A percentile compares a stretch with the other conserved stretches of the same genome.
These are phyloP conservation scores for Blastomyces parvus DNA, from an alignment of 2,329 filamentous ascomycete species.

Conservation along the genomic window DNA sequence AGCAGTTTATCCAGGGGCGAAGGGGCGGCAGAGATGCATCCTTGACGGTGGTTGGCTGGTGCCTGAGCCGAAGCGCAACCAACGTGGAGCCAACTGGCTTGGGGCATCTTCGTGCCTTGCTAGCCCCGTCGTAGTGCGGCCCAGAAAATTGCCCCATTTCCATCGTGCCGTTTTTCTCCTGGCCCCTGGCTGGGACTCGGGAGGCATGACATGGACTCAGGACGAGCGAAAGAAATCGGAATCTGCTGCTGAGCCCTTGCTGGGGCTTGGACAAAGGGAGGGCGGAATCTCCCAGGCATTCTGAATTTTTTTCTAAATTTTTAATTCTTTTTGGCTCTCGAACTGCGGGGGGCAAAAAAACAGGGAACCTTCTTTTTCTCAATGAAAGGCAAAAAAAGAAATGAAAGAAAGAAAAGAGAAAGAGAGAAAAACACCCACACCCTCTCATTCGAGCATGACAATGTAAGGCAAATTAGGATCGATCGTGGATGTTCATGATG, in stretches of 20 bases:
- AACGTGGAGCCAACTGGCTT: not conserved
- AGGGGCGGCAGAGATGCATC: not conserved
- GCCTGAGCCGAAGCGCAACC: not conserved
- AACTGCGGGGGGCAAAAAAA: not conserved
- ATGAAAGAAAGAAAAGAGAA: not conserved
- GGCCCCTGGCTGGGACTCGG: too few relatives aligned
- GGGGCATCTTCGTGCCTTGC: not conserved
- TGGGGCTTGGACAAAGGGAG: too few relatives aligned
- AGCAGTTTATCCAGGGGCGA: not conserved
- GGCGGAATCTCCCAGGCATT: not conserved
- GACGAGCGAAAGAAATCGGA: too few relatives aligned
- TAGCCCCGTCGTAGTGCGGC: too few relatives aligned
- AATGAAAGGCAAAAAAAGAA: not conserved
- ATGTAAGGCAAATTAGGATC: not conserved
- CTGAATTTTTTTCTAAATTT: not conserved
- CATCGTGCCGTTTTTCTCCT: too few relatives aligned
- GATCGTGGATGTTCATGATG: not conserved
- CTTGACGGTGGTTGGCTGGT: slow-evolving; percentile 1
- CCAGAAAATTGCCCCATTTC: too few relatives aligned
- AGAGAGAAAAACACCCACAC: not conserved
- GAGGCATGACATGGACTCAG: too few relatives aligned
- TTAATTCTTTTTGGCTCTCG: not conserved
- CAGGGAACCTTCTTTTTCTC: not conserved
- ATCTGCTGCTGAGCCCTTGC: too few relatives aligned
- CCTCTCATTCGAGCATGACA: not conserved